These are phyloP conservation scores for Solanum virginianum DNA, from an alignment of 257 asterid genomes.

Conservation along the genomic window DNA sequence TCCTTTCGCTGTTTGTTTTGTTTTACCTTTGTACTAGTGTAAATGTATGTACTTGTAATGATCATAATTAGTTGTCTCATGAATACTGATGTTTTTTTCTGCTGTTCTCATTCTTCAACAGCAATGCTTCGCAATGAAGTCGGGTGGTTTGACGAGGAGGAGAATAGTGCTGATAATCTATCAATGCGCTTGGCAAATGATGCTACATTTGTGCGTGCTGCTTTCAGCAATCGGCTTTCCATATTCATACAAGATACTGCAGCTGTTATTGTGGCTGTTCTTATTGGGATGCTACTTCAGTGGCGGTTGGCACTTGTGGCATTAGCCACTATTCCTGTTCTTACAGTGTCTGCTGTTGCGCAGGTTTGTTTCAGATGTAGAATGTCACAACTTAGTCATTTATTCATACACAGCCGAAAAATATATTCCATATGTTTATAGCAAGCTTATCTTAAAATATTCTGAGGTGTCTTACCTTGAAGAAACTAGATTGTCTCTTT, in stretches of 20 bases:
- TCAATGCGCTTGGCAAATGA: conserved; percentile 99
- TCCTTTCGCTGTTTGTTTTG: background rate
- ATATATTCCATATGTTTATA: background rate
- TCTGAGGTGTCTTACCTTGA: background rate
- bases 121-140: conserved; percentile 99
- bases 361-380: conserved; percentile 44
- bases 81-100: background rate
- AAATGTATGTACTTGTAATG: background rate
- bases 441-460: background rate
- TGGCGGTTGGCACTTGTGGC: conserved; percentile 99
- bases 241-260: conserved; percentile 95
- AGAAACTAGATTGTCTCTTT: background rate
- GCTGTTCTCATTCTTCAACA: conserved; percentile 14
- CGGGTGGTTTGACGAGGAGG: conserved; percentile 99
- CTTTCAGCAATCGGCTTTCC: conserved; percentile 96
- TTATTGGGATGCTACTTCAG: conserved; percentile 83
- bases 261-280: conserved; percentile 87
- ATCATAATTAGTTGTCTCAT: background rate
- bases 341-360: conserved; percentile 84
- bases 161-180: conserved; percentile 95
- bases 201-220: conserved; percentile 99
- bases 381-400: background rate
- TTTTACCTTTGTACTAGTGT: background rate
- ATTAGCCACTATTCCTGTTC: conserved; percentile 87
- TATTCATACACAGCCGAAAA: background rate